These are phyloP conservation scores for Pythium aristosporum DNA, from an alignment of 352 stramenopile species.

Conservation along the genomic window DNA sequence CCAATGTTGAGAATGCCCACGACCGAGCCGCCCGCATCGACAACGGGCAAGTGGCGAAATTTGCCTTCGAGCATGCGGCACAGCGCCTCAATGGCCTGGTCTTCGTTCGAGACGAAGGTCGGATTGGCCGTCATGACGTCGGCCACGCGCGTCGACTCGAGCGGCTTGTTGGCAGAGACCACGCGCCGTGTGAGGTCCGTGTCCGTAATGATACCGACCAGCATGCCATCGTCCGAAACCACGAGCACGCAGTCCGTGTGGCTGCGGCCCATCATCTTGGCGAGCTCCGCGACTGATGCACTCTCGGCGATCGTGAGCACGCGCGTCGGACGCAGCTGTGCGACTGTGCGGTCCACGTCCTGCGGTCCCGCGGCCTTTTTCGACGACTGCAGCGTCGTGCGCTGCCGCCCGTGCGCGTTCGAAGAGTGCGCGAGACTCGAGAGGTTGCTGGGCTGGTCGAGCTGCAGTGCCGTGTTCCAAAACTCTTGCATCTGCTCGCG, in stretches of 20 bases:
- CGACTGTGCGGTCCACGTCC: slow-evolving; percentile 77
- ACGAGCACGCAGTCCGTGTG: slow-evolving; percentile 93
- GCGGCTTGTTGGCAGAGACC: slow-evolving; percentile 72
- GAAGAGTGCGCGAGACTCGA: slow-evolving; percentile 20
- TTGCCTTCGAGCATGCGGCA: slow-evolving; percentile 86
- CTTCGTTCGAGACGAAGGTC: slow-evolving; percentile 81
- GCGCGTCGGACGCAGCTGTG: slow-evolving; percentile 78
- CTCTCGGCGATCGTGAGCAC: slow-evolving; percentile 88
- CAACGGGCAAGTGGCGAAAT: slow-evolving; percentile 85
- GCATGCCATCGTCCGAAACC: slow-evolving; percentile 80
- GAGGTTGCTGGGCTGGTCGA: slow-evolving; percentile 64
- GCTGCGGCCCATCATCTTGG: slow-evolving; percentile 87
- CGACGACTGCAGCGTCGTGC: slow-evolving; percentile 53
- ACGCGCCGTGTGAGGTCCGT: slow-evolving; percentile 84
- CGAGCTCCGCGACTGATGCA: slow-evolving; percentile 83
- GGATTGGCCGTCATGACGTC: slow-evolving; percentile 86
- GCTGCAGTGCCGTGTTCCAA: slow-evolving; percentile 82
- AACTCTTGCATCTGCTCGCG: slow-evolving; percentile 90
- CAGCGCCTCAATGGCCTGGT: slow-evolving; percentile 84
- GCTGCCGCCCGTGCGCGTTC: slow-evolving; percentile 32
- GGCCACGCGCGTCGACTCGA: slow-evolving; percentile 66
- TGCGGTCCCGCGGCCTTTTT: slow-evolving; percentile 46
- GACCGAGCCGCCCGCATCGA: slow-evolving; percentile 81
- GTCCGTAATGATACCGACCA: slow-evolving; percentile 96
- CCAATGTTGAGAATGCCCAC: slow-evolving; percentile 97